phyloP scores from a whole-genome alignment of 2,329 filamentous ascomycete genomes.

The Xylariales sp. region DNA sequence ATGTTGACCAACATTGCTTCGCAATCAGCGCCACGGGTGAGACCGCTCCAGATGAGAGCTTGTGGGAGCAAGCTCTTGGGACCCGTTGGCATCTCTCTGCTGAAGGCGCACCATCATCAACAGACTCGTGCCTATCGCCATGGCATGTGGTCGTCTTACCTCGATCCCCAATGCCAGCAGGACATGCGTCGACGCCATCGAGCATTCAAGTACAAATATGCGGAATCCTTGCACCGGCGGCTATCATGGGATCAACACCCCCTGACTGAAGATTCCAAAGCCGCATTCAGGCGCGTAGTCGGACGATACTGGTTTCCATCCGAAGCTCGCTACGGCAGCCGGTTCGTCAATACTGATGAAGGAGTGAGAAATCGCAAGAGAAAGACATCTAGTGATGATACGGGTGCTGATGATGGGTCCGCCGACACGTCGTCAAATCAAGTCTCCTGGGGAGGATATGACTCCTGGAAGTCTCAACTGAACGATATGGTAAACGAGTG shows the following conservation, averaged over 20 bases:
- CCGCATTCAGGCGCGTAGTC: conserved; percentile 36
- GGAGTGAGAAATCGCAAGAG: not conserved
- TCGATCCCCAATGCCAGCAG: conserved; percentile 35
- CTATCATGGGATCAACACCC: conserved; percentile 41
- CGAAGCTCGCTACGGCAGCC: conserved; percentile 16
- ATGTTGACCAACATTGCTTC: conserved; percentile 29
- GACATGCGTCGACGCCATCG: conserved; percentile 41
- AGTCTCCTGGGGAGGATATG: conserved; percentile 7
- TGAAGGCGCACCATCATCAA: conserved; percentile 22
- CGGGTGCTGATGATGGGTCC: conserved; percentile 30
- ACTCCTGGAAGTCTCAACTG: conserved; percentile 14
- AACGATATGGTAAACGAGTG: conserved; percentile 13
- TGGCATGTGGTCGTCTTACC: conserved; percentile 39
- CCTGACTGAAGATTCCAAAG: conserved; percentile 29
- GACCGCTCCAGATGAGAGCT: conserved; percentile 18
- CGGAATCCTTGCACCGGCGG: conserved; percentile 39
- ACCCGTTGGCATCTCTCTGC: conserved; percentile 14
- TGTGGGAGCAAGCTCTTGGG: conserved; percentile 14
- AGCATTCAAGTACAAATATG: conserved; percentile 38
- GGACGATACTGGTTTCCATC: conserved; percentile 34
- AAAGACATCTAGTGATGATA: not conserved
- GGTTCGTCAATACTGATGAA: conserved; percentile 1
- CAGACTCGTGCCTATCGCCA: conserved; percentile 46
- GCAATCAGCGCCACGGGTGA: conserved; percentile 23
- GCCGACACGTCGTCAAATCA: conserved; percentile 5